Base-by-base conservation (phyloP, 108 stramenopile genomes). In the Cyclotella baltica region DNA sequence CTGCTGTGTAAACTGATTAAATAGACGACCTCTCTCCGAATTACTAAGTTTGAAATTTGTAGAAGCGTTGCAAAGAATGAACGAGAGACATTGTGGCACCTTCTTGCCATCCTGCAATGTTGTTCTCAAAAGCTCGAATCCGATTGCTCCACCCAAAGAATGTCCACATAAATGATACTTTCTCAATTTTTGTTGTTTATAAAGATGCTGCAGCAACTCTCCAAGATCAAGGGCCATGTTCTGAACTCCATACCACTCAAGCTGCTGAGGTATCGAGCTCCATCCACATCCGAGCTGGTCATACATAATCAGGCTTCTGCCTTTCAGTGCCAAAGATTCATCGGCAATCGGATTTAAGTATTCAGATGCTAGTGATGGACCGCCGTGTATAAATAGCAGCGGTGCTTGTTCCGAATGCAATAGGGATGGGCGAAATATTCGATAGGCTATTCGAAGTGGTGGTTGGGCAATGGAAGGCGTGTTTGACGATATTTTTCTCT, bases 241-340 rank as follows among this genome's bases (percentile, higher is more conserved):
- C 43, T 47, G 27, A 36, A 84, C 62, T 28, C 78, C 63, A 56
- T 84, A 84, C 59, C 70, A 58, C 35, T 75, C 70, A 36, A 76
- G 31, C 2, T 84, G 43, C 37, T 61, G 61, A 11, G 83, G 83
- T 18, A 70, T 75, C 10, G 79, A 81, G 53, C 80, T 82, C 76
- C 81, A 73, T 28, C 84, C 84, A 34, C 84, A 85, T 35, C 84
- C 84, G 28, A 85, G 43, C 68, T 85, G 84, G 52, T 85, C 84
- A 56, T 81, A 85, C 25, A 85, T 53, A 38, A 83, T 67, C 28
- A 85, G 50, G 34, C 80, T 38, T 62, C 84, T 72, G 30, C 58
- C 52, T 67, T 73, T 55, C 29, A 85, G 47, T 47, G 76, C 40
- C 0, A 68, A 37, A 13, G 61, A 40, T 38, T 47, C 46, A 28